A percentile compares a stretch with the other conserved stretches of the same genome.
Evolutionary conservation across 139 green algal species (phyloP).

Genomic region (Marvania coccoides): DNA sequence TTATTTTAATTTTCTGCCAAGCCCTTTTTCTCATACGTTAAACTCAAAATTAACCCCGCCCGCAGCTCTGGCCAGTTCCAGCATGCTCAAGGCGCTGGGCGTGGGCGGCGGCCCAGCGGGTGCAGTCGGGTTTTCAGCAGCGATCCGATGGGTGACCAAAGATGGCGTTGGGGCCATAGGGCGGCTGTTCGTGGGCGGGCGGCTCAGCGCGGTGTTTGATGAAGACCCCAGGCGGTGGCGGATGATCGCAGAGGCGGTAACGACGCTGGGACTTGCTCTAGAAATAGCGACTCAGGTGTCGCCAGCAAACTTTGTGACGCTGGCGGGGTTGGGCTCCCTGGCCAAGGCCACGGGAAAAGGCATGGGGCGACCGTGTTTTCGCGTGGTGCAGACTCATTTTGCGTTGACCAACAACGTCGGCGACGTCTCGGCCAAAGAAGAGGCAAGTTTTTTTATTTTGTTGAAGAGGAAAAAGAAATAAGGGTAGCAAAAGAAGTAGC

Average conservation of each 20-base stretch:
- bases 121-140: constrained; percentile 39
- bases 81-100: constrained; percentile 66
- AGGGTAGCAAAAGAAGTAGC: not conserved
- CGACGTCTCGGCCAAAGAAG: constrained; percentile 82
- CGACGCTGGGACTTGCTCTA: constrained; percentile 53
- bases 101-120: constrained; percentile 32
- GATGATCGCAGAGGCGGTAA: constrained; percentile 55
- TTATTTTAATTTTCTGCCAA: not conserved
- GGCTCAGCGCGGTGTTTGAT: constrained; percentile 60
- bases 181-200: constrained; percentile 51
- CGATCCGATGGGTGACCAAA: constrained; percentile 72
- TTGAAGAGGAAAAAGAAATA: constrained; percentile 15
- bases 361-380: constrained; percentile 73
- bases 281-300: constrained; percentile 68
- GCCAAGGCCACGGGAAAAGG: constrained; percentile 63
- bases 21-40: not conserved
- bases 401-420: constrained; percentile 65
- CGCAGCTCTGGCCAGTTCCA: constrained; percentile 60
- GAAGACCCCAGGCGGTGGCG: constrained; percentile 62
- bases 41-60: too few relatives aligned
- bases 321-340: constrained; percentile 66
- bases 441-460: too few relatives aligned
- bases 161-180: constrained; percentile 69
- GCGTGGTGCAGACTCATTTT: constrained; percentile 81
- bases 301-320: constrained; percentile 63